A percentile compares a stretch with the other conserved stretches of the same genome.
phyloP scores from a whole-genome alignment of 2,329 filamentous ascomycete genomes.

The Sphaerulina vaccinii region DNA sequence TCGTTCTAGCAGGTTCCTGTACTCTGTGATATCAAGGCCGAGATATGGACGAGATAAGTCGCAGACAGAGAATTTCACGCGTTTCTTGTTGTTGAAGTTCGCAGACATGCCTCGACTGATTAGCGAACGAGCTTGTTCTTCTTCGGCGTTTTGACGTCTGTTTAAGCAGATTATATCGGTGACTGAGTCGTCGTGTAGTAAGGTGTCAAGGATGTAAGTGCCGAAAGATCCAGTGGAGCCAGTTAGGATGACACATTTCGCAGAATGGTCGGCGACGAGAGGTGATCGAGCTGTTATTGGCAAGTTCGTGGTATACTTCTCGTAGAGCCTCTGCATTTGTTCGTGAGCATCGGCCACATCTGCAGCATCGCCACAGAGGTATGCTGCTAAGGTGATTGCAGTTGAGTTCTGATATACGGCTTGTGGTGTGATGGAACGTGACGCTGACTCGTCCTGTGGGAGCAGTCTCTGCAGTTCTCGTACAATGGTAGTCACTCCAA shows the following conservation, averaged over 20 bases:
- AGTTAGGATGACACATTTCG: constrained; percentile 34
- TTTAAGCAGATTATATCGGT: constrained; percentile 36
- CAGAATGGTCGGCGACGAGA: constrained; percentile 1
- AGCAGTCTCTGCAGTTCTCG: constrained; percentile 14
- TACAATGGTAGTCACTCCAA: constrained; percentile 42
- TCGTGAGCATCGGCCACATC: constrained; percentile 5
- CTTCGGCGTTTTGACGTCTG: constrained; percentile 23
- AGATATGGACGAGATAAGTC: constrained; percentile 29
- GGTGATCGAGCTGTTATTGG: constrained; percentile 18
- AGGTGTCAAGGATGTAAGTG: constrained; percentile 35
- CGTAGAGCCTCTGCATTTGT: constrained; percentile 27
- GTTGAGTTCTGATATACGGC: constrained; percentile 43
- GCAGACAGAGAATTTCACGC: constrained; percentile 28
- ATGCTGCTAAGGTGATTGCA: constrained; percentile 45
- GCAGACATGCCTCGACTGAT: constrained; percentile 25
- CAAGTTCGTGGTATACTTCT: constrained; percentile 31
- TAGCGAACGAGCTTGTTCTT: constrained; percentile 25
- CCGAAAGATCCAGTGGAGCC: constrained; percentile 41
- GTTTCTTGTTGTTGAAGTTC: constrained; percentile 24
- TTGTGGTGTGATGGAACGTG: constrained; percentile 41
- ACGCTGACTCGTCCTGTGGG: constrained; percentile 29
- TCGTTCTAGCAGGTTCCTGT: constrained; percentile 24
- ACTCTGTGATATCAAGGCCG: constrained; percentile 27
- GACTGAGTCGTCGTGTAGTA: constrained; percentile 32
- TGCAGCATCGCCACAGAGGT: constrained; percentile 9